Evolutionary conservation across 768 basidiomycete species (phyloP).

Genomic region (Russula olivacea): DNA sequence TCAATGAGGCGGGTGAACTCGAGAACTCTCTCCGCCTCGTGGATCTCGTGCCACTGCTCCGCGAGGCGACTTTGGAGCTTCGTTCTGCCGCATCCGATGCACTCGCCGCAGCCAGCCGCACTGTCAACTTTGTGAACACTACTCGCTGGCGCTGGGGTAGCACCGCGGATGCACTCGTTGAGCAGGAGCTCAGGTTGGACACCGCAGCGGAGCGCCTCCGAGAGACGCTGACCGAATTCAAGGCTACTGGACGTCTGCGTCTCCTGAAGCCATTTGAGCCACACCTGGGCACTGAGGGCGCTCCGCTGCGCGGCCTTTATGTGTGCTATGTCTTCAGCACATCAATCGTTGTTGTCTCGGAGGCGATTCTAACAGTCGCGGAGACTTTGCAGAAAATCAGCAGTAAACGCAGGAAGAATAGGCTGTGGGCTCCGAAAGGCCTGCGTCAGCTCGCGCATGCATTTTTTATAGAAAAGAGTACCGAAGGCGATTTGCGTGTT

Average conservation of each 20-base stretch:
- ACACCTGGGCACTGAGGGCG: conserved; percentile 31
- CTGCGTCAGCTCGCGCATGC: conserved; percentile 34
- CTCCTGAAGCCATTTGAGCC: conserved; percentile 41
- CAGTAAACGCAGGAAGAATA: conserved; percentile 34
- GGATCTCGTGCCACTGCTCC: conserved; percentile 36
- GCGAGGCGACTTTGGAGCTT: conserved; percentile 33
- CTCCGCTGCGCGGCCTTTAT: conserved; percentile 41
- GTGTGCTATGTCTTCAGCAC: conserved; percentile 46
- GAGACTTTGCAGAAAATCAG: conserved; percentile 36
- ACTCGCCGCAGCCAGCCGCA: conserved; percentile 28
- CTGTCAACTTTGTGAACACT: conserved; percentile 34
- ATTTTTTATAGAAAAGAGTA: conserved; percentile 28
- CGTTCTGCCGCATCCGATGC: conserved; percentile 31
- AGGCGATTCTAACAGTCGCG: conserved; percentile 35
- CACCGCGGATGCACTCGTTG: conserved; percentile 24
- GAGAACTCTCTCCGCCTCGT: conserved; percentile 31
- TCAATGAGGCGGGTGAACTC: conserved; percentile 30
- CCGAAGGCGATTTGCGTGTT: conserved; percentile 27
- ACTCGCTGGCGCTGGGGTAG: conserved; percentile 30
- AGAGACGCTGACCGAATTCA: conserved; percentile 33
- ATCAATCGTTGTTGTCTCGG: conserved; percentile 37
- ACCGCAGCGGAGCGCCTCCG: conserved; percentile 28
- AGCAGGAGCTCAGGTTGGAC: conserved; percentile 28
- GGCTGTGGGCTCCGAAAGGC: conserved; percentile 48
- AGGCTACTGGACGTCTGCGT: conserved; percentile 31